Evolutionary conservation across 140 eudicot genomes (phyloP), one percentile per base, ranked within the genome.

Genomic region (Bidens hawaiensis): DNA sequence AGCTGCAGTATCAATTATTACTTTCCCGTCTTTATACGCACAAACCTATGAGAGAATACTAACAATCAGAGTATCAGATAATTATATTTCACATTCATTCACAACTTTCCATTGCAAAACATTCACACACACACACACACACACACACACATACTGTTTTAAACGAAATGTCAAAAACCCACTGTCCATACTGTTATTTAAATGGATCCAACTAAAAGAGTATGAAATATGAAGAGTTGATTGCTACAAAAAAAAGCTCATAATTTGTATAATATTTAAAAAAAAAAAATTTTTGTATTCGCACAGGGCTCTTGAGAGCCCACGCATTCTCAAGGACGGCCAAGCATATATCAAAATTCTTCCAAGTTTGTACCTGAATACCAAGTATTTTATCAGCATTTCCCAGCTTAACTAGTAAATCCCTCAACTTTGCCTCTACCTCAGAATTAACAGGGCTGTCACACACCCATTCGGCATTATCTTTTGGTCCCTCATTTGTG

Each of bases 11-110:
- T 90, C 97, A 60, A 86, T 86, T 41, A 90, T 86, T 38, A 90
- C 97, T 81, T 82, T 81, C 42, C 95, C 95, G 42, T 86, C 94
- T 82, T 90, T 90, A 62, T 86, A 90, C 75, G 97, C 95, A 79
- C 97, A 90, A 60, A 90, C 85, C 97, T 89, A 69, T 41, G 27
- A 56, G 33, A 45, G 26, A 21, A 61, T 71, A 66, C 78, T 66
- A 74, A 59, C 64, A 40, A 66, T 38, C 40, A 65, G 61, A 60
- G 49, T 60, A 66, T 74, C 69, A 74, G 73, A 65, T 47, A 56
- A 51, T 51, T 65, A 27, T 47, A 47, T 14, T 38, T 53, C 60
- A n/a, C 33, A 26, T 53, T 26, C 40, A 53, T 62, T 30, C 64
- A 52, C 7, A 14, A 14, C 48, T 26, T 62, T 17, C 10, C 63